Evolutionary conservation across 2,329 filamentous ascomycete species (phyloP), one percentile per base, ranked within the genome.

Genomic region (Rhytidhysteron rufulum): DNA sequence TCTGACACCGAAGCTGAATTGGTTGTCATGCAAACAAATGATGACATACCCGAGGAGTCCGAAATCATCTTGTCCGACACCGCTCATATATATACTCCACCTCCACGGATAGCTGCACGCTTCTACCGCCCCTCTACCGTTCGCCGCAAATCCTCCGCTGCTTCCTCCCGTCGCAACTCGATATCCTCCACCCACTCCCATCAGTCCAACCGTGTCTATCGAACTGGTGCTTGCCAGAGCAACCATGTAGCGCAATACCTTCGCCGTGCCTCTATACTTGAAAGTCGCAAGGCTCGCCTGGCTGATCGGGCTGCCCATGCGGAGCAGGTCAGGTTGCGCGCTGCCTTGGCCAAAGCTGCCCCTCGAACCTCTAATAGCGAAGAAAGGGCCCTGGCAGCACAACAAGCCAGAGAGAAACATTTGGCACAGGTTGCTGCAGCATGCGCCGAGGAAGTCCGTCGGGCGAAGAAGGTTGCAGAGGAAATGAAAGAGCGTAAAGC

Each of bases 381-480:
- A 60, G 86, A 90, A 63, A 76, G 84, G 37, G 85, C 86, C 3
- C 68, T 89, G 43, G 87, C 87, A 5, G 87, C 86, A 4, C 82
- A 88, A 47, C 78, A 88, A 49, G 84, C 86, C 1, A 78, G 88
- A 42, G 85, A 91, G 68, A 85, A 85, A 53, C 88, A 90, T 52
- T 68, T 93, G 15, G 86, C 85, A 7, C 86, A 90, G 61, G 89
- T 91, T 31, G 85, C 87, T 4, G 85, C 86, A 35, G 77, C 80
- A 44, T 91, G 87, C 58, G 87, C 87, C 16, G 86, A 89, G 63
- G 87, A 93, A 60, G 87, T 93, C 13, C 82, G 85, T 58, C 78
- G 86, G 48, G 86, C 86, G 38, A 91, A 91, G 71, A 83, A 85
- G 37, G 76, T 90, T n/a, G 86, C 86, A 11, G 86, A 88, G 62